Base-by-base conservation (phyloP, 768 basidiomycete genomes). In the Amylocystis lapponica region DNA sequence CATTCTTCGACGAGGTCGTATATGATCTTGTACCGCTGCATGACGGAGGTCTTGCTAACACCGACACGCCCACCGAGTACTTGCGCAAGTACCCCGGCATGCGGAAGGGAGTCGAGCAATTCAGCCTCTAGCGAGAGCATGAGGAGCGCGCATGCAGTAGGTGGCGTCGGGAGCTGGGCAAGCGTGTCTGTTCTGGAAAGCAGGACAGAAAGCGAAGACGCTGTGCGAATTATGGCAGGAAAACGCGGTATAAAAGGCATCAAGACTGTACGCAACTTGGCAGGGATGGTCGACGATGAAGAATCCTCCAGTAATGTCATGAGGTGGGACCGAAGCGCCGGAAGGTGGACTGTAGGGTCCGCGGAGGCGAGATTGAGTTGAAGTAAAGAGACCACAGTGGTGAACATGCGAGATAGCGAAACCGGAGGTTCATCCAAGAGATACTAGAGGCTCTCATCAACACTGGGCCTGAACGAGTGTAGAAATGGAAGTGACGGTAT, bases 81-180 rank as follows among this genome's bases (percentile, higher is more conserved):
- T 39, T 70, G 69, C n/a, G 78, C 74, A 44, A 87, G 66, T n/a
- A 74, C 71, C 11, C 66, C 70, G 21, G 83, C 61, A 37, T 75
- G 68, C 38, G 75, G 72, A 32, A 81, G 66, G 9, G 74, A 66
- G 20, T 66, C 58, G 32, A 76, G 74, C 9, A 64, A 61, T 52
- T 84, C 83, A 3, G 78, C 79, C 68, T 91, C 89, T 27, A 88
- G 62, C 0, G 81, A 75, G 40, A 87, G 70, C 20, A 90, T 69
- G 44, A 86, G 66, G 7, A 86, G 55, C 12, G 83, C 88, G 54
- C 81, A 82, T 4, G 86, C 84, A 3, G 79, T 70, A 14, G 74
- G 67, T 5, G 63, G 63, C 29, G 69, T 65, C 39, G 66, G 68
- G 45, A 69, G 65, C 47, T 49, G 54, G 11, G 57, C 68, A 42